Evolutionary conservation across 75 land plant species (phyloP).

Genomic region (Picea sitchensis): DNA sequence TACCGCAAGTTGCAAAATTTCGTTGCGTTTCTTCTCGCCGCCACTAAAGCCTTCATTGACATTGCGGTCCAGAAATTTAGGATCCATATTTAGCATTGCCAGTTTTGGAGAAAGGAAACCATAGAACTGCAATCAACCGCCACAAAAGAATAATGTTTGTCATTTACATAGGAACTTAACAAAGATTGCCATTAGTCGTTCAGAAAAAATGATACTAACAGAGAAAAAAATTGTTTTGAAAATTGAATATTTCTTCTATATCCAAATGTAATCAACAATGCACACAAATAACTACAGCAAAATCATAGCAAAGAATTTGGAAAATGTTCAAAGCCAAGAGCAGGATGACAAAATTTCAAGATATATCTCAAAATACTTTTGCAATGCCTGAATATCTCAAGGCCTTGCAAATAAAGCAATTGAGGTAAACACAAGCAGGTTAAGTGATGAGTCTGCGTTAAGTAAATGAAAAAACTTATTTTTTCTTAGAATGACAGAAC

Average conservation of each 20-base stretch:
- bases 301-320: background rate
- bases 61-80: constrained; percentile 82
- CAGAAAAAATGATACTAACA: background rate
- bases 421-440: background rate
- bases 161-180: constrained; percentile 1
- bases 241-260: background rate
- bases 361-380: background rate
- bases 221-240: background rate
- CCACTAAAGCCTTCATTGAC: constrained; percentile 99
- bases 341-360: background rate
- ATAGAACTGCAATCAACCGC: constrained; percentile 65
- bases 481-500: background rate
- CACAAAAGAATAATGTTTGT: background rate
- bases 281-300: background rate
- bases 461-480: background rate
- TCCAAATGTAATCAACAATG: background rate
- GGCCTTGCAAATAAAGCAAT: background rate
- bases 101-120: constrained; percentile 65
- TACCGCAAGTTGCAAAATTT: constrained; percentile 95
- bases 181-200: background rate
- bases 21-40: constrained; percentile 97
- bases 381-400: no score
- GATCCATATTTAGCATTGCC: constrained; percentile 78
- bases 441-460: background rate
- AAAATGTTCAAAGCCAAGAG: constrained; percentile 3